Evolutionary conservation across 257 asterid genomes (phyloP).

Genomic region (Solanum rostratum): DNA sequence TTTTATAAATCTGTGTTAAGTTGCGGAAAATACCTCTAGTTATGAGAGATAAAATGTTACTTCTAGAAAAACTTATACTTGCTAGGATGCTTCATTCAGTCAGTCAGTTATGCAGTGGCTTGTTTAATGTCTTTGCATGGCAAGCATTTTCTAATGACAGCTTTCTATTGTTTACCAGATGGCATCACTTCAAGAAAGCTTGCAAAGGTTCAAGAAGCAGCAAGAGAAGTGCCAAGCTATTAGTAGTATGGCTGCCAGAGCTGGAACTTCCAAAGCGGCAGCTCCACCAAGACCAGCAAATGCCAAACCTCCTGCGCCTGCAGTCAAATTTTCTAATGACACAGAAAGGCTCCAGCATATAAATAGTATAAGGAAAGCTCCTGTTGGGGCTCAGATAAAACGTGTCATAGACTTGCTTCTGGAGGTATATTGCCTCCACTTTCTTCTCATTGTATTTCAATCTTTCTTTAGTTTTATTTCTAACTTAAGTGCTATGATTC

Average conservation of each 20-base stretch:
- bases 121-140: neutral
- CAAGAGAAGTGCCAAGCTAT: conserved; percentile 59
- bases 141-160: neutral
- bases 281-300: conserved; percentile 28
- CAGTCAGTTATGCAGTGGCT: neutral
- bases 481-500: neutral
- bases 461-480: neutral
- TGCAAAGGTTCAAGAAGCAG: conserved; percentile 46
- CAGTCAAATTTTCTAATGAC: conserved; percentile 69
- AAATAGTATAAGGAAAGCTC: conserved; percentile 87
- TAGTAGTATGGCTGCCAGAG: conserved; percentile 29
- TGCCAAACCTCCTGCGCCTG: conserved; percentile 45
- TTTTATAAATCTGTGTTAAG: neutral
- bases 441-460: neutral
- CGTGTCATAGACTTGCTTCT: conserved; percentile 77
- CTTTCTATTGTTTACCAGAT: conserved; percentile 21
- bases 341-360: conserved; percentile 81
- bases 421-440: conserved; percentile 37
- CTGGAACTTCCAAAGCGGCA: conserved; percentile 28
- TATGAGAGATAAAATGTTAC: neutral
- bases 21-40: neutral
- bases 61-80: neutral
- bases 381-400: conserved; percentile 87
- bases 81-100: neutral
- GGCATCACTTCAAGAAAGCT: conserved; percentile 41